Percentiles rank a stretch among this genome's conserved stretches.
phyloP scores from a whole-genome alignment of 2,329 filamentous ascomycete species.

The Colletotrichum cuscutae region DNA sequence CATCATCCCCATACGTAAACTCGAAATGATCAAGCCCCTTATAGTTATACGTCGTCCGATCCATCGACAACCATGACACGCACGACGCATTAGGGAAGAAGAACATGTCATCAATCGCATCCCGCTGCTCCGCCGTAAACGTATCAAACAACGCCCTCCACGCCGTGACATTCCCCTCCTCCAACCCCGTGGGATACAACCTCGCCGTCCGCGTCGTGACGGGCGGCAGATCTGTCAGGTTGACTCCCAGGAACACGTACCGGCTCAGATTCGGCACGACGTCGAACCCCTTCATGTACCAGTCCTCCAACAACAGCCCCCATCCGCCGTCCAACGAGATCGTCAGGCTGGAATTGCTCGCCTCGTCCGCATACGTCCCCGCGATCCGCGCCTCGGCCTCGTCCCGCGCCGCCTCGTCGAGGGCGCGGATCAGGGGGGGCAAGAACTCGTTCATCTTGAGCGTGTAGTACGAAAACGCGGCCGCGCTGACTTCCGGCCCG shows the following conservation, averaged over 20 bases:
- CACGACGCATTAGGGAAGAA: slow-evolving; percentile 44
- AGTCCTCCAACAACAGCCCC: slow-evolving; percentile 50
- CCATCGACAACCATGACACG: slow-evolving; percentile 44
- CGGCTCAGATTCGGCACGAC: slow-evolving; percentile 47
- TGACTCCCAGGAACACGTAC: slow-evolving; percentile 35
- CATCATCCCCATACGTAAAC: slow-evolving; percentile 36
- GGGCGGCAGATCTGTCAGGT: slow-evolving; percentile 9
- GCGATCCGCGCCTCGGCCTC: slow-evolving; percentile 45
- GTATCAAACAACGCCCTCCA: slow-evolving; percentile 48
- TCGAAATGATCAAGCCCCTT: slow-evolving; percentile 41
- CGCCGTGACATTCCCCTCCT: slow-evolving; percentile 34
- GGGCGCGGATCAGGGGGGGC: slow-evolving; percentile 48
- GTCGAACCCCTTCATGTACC: slow-evolving; percentile 53
- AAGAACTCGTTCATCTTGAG: slow-evolving; percentile 39
- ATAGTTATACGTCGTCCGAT: slow-evolving; percentile 46
- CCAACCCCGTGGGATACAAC: slow-evolving; percentile 34
- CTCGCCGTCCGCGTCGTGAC: slow-evolving; percentile 33
- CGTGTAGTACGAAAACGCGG: slow-evolving; percentile 24
- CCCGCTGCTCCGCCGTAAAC: slow-evolving; percentile 32
- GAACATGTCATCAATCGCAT: slow-evolving; percentile 37
- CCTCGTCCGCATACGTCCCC: slow-evolving; percentile 50
- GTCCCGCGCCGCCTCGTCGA: slow-evolving; percentile 53
- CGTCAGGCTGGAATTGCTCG: slow-evolving; percentile 51
- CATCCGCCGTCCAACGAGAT: slow-evolving; percentile 50
- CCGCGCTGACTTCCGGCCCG: slow-evolving; percentile 37